Evolutionary conservation across 2,329 filamentous ascomycete genomes (phyloP).

Genomic region (Colletotrichum somersetense): DNA sequence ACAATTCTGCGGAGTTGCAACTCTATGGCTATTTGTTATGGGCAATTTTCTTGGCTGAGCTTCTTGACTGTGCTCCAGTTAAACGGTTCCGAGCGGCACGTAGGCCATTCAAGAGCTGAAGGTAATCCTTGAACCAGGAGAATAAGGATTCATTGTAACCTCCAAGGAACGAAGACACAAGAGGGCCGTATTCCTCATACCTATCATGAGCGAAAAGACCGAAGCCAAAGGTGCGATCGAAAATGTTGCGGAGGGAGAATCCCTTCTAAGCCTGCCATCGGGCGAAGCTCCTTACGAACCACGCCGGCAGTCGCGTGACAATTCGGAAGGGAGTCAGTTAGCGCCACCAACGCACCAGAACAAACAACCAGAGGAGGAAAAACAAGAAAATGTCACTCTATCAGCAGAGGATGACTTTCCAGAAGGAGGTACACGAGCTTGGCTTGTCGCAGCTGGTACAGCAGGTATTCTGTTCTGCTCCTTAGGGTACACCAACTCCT

Average conservation of each 20-base stretch:
- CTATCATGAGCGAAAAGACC: background rate
- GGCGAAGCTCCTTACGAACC: conserved; percentile 1
- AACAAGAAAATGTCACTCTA: conserved; percentile 18
- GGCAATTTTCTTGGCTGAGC: background rate
- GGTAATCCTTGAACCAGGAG: background rate
- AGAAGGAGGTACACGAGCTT: conserved; percentile 54
- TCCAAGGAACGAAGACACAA: too few relatives aligned
- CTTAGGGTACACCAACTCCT: conserved; percentile 47
- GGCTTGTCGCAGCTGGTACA: conserved; percentile 55
- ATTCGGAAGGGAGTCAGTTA: background rate
- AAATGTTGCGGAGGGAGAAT: background rate
- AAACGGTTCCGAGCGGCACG: background rate
- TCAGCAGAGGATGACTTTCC: conserved; percentile 42
- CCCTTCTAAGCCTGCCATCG: background rate
- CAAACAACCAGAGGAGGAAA: background rate
- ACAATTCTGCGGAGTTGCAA: background rate
- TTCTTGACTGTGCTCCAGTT: background rate
- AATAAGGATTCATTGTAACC: background rate
- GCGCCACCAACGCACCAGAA: conserved; percentile 1
- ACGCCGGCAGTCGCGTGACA: conserved; percentile 1
- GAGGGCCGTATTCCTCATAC: background rate
- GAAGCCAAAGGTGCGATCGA: background rate
- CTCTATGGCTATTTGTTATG: background rate
- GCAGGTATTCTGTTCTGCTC: conserved; percentile 50
- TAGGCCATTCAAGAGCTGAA: background rate